Conservation (phyloP, 306 rosid species). For the Inga laurina region DNA sequence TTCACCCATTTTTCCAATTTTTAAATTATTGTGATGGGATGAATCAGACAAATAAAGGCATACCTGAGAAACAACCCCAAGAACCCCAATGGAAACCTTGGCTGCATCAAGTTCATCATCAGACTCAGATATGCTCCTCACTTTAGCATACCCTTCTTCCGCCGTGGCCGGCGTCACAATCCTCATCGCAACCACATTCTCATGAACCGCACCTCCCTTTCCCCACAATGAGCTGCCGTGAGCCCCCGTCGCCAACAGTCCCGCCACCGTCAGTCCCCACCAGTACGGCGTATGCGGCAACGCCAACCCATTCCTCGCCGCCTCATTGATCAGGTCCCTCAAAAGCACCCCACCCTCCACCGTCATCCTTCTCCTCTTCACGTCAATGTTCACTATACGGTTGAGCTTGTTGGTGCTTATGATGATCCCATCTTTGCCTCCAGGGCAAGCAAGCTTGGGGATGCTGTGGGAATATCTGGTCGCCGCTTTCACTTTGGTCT, state of each 20-base stretch:
- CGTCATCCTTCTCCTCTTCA: slow-evolving; percentile 41
- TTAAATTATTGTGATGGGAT: too few species aligned
- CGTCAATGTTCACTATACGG: slow-evolving; percentile 46
- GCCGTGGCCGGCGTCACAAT: slow-evolving; percentile 57
- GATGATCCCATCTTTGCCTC: slow-evolving; percentile 55
- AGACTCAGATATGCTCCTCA: slow-evolving; percentile 39
- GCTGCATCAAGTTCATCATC: slow-evolving; percentile 64
- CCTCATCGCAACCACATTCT: slow-evolving; percentile 50
- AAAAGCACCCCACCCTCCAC: slow-evolving; percentile 71
- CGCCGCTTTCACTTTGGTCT: neutral
- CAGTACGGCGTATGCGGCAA: slow-evolving; percentile 76
- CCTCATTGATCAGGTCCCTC: slow-evolving; percentile 54
- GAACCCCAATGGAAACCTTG: slow-evolving; percentile 79
- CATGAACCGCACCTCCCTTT: slow-evolving; percentile 79
- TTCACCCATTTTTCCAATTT: too few species aligned
- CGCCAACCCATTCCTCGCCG: slow-evolving; percentile 59
- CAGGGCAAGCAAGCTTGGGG: slow-evolving; percentile 50
- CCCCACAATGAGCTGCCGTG: slow-evolving; percentile 90
- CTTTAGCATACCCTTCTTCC: slow-evolving; percentile 59
- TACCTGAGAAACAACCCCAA: slow-evolving; percentile 90
- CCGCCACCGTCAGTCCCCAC: slow-evolving; percentile 85
- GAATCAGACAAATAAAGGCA: too few species aligned
- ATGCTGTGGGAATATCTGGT: neutral
- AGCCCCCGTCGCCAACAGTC: slow-evolving; percentile 78
- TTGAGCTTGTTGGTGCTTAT: slow-evolving; percentile 73